Conservation (phyloP, 257 asterid genomes). For the Petunia axillaris region DNA sequence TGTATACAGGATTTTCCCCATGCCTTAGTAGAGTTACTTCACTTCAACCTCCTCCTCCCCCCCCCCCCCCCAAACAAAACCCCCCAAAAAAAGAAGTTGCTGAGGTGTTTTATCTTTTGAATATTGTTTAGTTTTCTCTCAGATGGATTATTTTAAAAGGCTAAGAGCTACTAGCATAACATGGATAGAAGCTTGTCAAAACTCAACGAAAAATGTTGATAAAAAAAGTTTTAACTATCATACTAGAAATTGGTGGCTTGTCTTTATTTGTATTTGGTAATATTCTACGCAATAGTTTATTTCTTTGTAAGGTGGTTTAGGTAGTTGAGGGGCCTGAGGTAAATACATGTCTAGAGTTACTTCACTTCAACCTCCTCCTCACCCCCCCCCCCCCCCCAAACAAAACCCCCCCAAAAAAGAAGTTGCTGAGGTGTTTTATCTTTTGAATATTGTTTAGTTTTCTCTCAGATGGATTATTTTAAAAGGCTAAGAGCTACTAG, state of each 20-base stretch:
- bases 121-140: not conserved
- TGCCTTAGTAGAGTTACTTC: not conserved
- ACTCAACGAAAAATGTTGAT: not conserved
- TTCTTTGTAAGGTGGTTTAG: slow-evolving; percentile 2
- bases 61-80: too few relatives aligned
- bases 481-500: slow-evolving; percentile 9
- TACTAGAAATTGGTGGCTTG: not conserved
- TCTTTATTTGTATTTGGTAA: not conserved
- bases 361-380: too few relatives aligned
- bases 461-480: not conserved
- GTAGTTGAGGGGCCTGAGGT: slow-evolving; percentile 1
- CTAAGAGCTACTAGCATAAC: slow-evolving; percentile 13
- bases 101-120: not conserved
- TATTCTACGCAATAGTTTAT: not conserved
- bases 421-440: not conserved
- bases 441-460: not conserved
- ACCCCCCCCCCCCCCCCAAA: too few relatives aligned
- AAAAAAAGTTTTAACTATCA: not conserved
- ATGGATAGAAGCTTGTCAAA: slow-evolving; percentile 14
- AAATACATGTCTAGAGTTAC: not conserved
- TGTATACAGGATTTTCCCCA: not conserved
- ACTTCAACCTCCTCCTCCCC: too few relatives aligned
- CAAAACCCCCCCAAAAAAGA: too few relatives aligned
- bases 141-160: not conserved
- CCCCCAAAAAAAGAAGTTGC: too few relatives aligned